Evolutionary conservation across 805 yeast species (phyloP).

Genomic region (Lipomyces yamadae): DNA sequence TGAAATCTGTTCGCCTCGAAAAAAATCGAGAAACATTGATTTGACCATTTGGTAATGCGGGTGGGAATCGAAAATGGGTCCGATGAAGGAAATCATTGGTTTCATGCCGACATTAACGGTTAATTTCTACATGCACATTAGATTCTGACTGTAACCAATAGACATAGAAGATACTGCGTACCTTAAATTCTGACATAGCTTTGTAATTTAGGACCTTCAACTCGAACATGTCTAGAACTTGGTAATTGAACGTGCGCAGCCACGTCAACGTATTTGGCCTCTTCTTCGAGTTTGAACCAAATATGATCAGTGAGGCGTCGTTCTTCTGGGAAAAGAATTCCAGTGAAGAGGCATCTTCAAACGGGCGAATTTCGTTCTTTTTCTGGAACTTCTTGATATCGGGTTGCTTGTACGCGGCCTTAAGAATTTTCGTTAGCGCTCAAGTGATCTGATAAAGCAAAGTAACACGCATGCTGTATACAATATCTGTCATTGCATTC

Average conservation of each 20-base stretch:
- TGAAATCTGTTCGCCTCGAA: slow-evolving; percentile 60
- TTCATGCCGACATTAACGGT: slow-evolving; percentile 89
- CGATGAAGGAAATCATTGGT: slow-evolving; percentile 93
- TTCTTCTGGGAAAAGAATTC: slow-evolving; percentile 96
- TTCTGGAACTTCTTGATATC: slow-evolving; percentile 81
- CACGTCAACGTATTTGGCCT: slow-evolving; percentile 91
- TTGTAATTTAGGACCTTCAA: slow-evolving; percentile 71
- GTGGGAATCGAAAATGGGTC: slow-evolving; percentile 86
- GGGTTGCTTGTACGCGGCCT: slow-evolving; percentile 68
- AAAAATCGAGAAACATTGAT: slow-evolving; percentile 88
- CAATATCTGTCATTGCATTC: slow-evolving; percentile 84
- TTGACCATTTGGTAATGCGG: slow-evolving; percentile 85
- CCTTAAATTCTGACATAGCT: slow-evolving; percentile 73
- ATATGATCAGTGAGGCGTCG: slow-evolving; percentile 82
- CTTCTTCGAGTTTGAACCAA: slow-evolving; percentile 82
- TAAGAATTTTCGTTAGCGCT: background rate
- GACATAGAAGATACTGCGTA: background rate
- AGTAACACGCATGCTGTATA: slow-evolving; percentile 5
- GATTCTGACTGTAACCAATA: background rate
- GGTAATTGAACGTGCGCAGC: slow-evolving; percentile 85
- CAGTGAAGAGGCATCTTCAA: slow-evolving; percentile 81
- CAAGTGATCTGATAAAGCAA: background rate
- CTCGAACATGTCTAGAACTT: slow-evolving; percentile 93
- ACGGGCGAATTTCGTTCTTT: slow-evolving; percentile 88
- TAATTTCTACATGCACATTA: background rate